A percentile compares a stretch with the other conserved stretches of the same genome.
Evolutionary conservation across 2,329 filamentous ascomycete species (phyloP).

Genomic region (Xylaria sp.): DNA sequence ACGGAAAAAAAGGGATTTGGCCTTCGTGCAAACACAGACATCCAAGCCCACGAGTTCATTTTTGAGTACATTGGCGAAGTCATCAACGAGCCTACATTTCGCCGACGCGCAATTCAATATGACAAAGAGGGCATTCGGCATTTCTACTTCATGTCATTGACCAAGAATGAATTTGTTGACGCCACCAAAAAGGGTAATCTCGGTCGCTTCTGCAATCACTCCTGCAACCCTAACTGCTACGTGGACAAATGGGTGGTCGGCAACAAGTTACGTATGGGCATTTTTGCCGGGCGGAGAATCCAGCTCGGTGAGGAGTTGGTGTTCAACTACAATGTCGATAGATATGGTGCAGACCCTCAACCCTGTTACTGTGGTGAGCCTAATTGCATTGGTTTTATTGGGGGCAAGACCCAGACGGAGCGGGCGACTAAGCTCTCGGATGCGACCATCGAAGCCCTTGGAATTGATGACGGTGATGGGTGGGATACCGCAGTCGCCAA

Average conservation of each 20-base stretch:
- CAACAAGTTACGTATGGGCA: conserved; percentile 97
- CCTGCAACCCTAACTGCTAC: conserved; percentile 98
- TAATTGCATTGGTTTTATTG: conserved; percentile 96
- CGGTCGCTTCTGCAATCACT: conserved; percentile 98
- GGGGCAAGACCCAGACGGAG: conserved; percentile 97
- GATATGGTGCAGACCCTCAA: conserved; percentile 95
- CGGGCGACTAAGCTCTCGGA: conserved; percentile 90
- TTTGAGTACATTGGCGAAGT: conserved; percentile 99
- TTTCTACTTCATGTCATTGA: conserved; percentile 99
- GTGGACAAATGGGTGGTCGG: conserved; percentile 99
- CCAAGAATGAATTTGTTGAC: conserved; percentile 95
- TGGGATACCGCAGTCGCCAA: conserved; percentile 93
- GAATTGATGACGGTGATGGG: conserved; percentile 90
- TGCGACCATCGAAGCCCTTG: conserved; percentile 91
- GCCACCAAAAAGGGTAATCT: conserved; percentile 97
- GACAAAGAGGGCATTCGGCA: conserved; percentile 97
- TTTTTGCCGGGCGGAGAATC: conserved; percentile 89
- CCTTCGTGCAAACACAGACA: conserved; percentile 80
- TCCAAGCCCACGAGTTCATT: conserved; percentile 89
- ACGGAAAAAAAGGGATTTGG: conserved; percentile 98
- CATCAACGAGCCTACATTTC: conserved; percentile 91
- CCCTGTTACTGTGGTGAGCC: conserved; percentile 95
- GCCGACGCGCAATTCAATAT: conserved; percentile 90
- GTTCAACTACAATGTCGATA: conserved; percentile 99
- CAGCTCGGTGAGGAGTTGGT: conserved; percentile 92